Conservation (phyloP, 768 basidiomycete species). For the Kockovaella imperatae region DNA sequence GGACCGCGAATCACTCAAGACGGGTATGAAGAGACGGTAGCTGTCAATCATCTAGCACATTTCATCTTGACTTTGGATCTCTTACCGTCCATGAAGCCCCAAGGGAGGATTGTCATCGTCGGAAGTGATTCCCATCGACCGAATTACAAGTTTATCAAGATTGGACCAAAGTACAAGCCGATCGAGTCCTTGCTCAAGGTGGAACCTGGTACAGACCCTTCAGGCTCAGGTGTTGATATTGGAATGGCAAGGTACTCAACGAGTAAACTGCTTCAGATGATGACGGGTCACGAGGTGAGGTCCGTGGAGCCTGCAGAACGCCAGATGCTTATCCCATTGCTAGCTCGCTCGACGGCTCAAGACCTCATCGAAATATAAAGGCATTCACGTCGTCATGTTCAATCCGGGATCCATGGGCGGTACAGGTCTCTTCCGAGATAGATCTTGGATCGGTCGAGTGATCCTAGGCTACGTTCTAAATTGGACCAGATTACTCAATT, state of each 20-base stretch:
- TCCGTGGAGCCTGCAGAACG: background rate
- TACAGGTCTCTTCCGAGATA: conserved; percentile 4
- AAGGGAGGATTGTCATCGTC: conserved; percentile 4
- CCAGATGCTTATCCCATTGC: background rate
- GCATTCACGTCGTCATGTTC: conserved; percentile 2
- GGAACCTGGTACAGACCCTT: background rate
- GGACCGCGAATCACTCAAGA: conserved; percentile 1
- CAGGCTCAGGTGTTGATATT: background rate
- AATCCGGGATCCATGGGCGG: conserved; percentile 8
- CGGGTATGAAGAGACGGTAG: conserved; percentile 5
- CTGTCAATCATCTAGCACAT: conserved; percentile 6
- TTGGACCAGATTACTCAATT: background rate
- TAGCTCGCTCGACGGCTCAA: conserved; percentile 1
- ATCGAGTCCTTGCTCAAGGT: background rate
- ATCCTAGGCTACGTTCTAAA: background rate
- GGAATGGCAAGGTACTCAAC: conserved; percentile 2
- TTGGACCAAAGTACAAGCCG: conserved; percentile 1
- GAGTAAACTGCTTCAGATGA: conserved; percentile 3
- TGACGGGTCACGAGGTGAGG: conserved; percentile 5
- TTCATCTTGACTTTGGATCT: conserved; percentile 1
- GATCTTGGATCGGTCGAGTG: background rate
- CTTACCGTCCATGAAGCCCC: background rate
- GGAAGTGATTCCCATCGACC: background rate
- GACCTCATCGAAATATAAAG: background rate
- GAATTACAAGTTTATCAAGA: conserved; percentile 3